Evolutionary conservation across 1,284 basidiomycete species (phyloP).

Genomic region (Violaceomyces palustris): DNA sequence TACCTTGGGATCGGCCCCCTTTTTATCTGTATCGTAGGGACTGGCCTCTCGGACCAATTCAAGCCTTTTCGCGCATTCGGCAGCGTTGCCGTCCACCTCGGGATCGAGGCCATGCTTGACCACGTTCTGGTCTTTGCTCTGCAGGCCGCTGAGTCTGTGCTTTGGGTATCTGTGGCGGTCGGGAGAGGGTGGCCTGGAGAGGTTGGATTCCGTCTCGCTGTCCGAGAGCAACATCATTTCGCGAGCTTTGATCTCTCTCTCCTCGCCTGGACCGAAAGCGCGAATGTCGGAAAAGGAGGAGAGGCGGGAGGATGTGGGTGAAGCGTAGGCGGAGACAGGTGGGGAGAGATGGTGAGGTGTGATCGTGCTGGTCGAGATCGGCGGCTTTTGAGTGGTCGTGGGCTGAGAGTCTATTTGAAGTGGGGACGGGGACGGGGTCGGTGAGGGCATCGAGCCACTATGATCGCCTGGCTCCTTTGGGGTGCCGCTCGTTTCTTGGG

Average conservation of each 20-base stretch:
- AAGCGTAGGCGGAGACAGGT: background rate
- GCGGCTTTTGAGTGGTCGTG: background rate
- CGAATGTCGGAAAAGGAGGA: slow-evolving; percentile 5
- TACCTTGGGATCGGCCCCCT: background rate
- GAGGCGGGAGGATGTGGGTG: background rate
- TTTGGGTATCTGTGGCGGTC: slow-evolving; percentile 38
- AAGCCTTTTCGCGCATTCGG: slow-evolving; percentile 3
- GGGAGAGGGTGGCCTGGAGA: slow-evolving; percentile 42
- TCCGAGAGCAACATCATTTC: slow-evolving; percentile 35
- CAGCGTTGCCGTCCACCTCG: background rate
- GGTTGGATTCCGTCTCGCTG: slow-evolving; percentile 43
- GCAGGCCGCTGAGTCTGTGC: slow-evolving; percentile 40
- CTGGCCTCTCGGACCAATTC: slow-evolving; percentile 37
- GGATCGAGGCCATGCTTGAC: slow-evolving; percentile 31
- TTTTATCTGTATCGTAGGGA: too few species aligned
- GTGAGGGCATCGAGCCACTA: slow-evolving; percentile 1
- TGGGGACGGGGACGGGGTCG: background rate
- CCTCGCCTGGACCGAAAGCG: slow-evolving; percentile 15
- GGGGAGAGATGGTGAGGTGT: too few species aligned
- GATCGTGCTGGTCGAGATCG: background rate
- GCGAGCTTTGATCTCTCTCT: slow-evolving; percentile 36
- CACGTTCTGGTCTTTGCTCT: slow-evolving; percentile 36
- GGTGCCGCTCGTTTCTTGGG: slow-evolving; percentile 18
- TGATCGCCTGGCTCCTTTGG: slow-evolving; percentile 24
- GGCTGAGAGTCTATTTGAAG: background rate